Conservation (phyloP, 148 eudicot species). For the Vaccinium macrocarpon region DNA sequence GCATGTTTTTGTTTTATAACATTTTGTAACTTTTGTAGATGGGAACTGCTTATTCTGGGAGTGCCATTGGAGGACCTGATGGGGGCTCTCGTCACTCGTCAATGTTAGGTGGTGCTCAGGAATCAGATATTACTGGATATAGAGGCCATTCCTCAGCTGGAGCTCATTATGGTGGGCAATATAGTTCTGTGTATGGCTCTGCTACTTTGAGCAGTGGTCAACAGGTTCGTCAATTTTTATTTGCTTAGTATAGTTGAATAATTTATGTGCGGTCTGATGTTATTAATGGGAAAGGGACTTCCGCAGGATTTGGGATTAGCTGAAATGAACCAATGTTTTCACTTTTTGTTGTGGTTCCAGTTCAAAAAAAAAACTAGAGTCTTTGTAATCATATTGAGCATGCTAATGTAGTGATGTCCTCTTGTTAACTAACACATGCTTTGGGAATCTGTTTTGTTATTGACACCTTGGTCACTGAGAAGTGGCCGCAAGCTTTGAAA, state of each 20-base stretch:
- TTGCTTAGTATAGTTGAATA: background rate
- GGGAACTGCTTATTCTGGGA: conserved; percentile 41
- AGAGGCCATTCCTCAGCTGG: conserved; percentile 56
- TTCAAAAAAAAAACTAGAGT: too few species aligned
- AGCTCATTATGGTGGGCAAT: conserved; percentile 71
- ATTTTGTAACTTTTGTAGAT: conserved; percentile 30
- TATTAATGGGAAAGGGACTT: background rate
- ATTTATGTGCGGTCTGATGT: background rate
- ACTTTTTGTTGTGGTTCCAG: background rate
- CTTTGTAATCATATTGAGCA: background rate
- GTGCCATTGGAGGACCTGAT: conserved; percentile 37
- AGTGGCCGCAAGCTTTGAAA: background rate
- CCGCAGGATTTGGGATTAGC: background rate
- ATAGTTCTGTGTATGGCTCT: conserved; percentile 65
- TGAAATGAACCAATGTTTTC: background rate
- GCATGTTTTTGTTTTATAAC: background rate
- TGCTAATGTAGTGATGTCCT: background rate
- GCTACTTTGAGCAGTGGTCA: conserved; percentile 52
- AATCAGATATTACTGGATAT: conserved; percentile 53
- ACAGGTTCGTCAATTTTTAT: conserved; percentile 49
- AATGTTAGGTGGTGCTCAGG: conserved; percentile 50
- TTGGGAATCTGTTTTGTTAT: background rate
- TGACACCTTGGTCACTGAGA: background rate
- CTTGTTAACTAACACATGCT: background rate
- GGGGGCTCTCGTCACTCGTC: conserved; percentile 52